These are phyloP conservation scores for Chaetomium sp. DNA, from an alignment of 2,329 filamentous ascomycete species.

Conservation along the genomic window DNA sequence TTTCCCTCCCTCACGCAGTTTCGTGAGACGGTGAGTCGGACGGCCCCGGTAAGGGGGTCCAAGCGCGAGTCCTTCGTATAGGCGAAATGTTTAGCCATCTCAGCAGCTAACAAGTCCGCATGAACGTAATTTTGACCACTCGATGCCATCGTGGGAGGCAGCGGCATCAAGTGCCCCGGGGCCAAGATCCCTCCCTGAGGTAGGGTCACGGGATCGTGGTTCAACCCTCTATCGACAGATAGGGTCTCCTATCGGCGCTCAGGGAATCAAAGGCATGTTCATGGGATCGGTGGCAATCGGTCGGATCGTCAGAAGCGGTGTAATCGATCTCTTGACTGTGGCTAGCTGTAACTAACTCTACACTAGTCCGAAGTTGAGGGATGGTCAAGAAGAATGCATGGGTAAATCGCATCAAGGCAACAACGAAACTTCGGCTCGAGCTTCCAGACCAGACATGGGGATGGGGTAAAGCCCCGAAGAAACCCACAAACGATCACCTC, in stretches of 20 bases:
- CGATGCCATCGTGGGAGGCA: not conserved
- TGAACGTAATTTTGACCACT: not conserved
- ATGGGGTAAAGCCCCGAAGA: not conserved
- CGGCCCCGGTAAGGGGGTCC: not conserved
- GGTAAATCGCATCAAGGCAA: not conserved
- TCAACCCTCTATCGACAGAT: not conserved
- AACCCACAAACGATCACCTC: not conserved
- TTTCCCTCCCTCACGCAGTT: not conserved
- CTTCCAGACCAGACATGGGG: not conserved
- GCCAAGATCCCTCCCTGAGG: slow-evolving; percentile 5
- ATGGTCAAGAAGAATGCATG: not conserved
- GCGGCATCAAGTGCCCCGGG: not conserved
- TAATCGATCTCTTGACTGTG: not conserved
- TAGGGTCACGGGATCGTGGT: slow-evolving; percentile 3
- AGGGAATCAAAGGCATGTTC: not conserved
- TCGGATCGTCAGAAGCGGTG: not conserved
- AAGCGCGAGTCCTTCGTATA: not conserved
- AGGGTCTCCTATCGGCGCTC: not conserved
- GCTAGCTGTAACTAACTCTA: not conserved
- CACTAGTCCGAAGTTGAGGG: not conserved
- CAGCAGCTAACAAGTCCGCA: not conserved
- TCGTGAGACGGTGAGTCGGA: not conserved
- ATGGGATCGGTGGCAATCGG: not conserved
- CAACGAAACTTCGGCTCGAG: not conserved
- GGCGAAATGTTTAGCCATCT: not conserved